Base-by-base conservation (phyloP, 331 rosid genomes). In the Acacia pycnantha region DNA sequence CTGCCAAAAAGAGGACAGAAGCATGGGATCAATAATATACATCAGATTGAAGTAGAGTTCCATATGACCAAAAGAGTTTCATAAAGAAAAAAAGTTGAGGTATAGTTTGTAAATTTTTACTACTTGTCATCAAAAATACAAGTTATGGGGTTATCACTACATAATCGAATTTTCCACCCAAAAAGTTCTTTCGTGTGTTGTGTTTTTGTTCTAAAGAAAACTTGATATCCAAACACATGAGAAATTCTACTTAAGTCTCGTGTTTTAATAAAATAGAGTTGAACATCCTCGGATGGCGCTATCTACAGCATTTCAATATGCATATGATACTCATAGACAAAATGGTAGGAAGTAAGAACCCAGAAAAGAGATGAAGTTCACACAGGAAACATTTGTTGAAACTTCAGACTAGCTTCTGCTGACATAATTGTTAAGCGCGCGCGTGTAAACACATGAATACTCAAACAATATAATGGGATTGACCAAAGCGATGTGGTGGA, bases 1-100 rank as follows among this genome's bases (percentile, higher is more conserved):
- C 98, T 95, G 91, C 35, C 67, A 66, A 47, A 78, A 71, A 35
- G 8, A 54, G 74, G 13, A 56, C 47, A 37, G 77, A 79, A 65
- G 27, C 33, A 73, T 61, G 59, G 51, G 56, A 64, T 13, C 40
- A 53, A 35, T 41, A 54, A 73, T 21, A 73, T 19, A 62, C 21
- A 66, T 13, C 43, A 59, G 37, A 50, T 62, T 67, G 64, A 48
- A 70, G 50, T 27, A 76, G 24, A 43, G 58, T 67, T 14, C 33
- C 58, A 41, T 59, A 69, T 29, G 79, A 79, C 64, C 54, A 41
- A 54, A 69, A 59, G 75, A 73, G 56, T 29, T 43, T 50, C 35
- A 41, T 27, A 14, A 29, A 64, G 1, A 27, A 64, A 1, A 8
- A 62, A 62, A 24, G 33, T 19, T 62, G 18, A 14, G 11, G 1